phyloP scores from a whole-genome alignment of 768 basidiomycete genomes.

The Phylloporus scabripes region DNA sequence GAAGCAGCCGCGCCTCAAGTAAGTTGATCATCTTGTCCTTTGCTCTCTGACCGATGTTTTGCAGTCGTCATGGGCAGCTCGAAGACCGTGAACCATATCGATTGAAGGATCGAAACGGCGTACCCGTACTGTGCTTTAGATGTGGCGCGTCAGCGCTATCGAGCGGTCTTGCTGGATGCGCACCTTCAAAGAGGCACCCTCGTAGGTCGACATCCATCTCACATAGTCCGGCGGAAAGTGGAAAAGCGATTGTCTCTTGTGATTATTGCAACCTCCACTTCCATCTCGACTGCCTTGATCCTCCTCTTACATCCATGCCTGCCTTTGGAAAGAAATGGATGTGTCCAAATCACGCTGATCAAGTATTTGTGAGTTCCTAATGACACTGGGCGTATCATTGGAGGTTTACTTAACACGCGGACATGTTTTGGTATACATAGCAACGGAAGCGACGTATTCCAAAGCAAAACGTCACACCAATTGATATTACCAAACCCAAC shows the following conservation, averaged over 20 bases:
- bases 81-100: constrained; percentile 90
- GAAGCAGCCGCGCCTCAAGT: constrained; percentile 81
- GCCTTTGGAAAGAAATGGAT: constrained; percentile 92
- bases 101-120: constrained; percentile 78
- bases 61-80: constrained; percentile 77
- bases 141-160: constrained; percentile 82
- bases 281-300: constrained; percentile 95
- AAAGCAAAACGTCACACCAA: constrained; percentile 56
- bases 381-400: not conserved
- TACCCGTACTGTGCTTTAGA: constrained; percentile 82
- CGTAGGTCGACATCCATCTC: constrained; percentile 42
- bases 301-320: constrained; percentile 83
- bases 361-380: constrained; percentile 58
- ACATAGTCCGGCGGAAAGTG: constrained; percentile 43
- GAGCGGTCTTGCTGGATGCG: constrained; percentile 43
- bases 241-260: constrained; percentile 82
- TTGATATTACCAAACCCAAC: constrained; percentile 69
- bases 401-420: not conserved
- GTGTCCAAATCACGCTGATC: constrained; percentile 97
- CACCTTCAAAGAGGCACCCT: constrained; percentile 50
- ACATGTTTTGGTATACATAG: constrained; percentile 37
- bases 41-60: constrained; percentile 1
- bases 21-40: constrained; percentile 29
- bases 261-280: constrained; percentile 94
- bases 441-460: constrained; percentile 76